Evolutionary conservation across 2,329 filamentous ascomycete species (phyloP).

Genomic region (Raffaelea deltoideospora): DNA sequence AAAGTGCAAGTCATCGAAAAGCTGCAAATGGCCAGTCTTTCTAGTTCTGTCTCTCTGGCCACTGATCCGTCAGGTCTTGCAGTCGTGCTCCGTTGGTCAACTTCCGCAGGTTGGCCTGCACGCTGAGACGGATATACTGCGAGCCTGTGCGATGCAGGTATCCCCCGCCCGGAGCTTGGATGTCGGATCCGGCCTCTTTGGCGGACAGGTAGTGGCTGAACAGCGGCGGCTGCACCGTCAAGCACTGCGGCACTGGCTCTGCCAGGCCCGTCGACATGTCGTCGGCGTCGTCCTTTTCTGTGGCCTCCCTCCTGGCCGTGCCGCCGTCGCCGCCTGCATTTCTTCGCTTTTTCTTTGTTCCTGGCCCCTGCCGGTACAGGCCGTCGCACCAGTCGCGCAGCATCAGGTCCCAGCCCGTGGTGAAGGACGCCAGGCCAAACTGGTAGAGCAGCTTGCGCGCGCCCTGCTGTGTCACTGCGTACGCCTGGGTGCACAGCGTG

Average conservation of each 20-base stretch:
- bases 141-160: constrained; percentile 13
- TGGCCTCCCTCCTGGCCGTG: neutral
- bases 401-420: constrained; percentile 26
- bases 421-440: constrained; percentile 25
- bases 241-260: constrained; percentile 8
- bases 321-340: neutral
- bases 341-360: neutral
- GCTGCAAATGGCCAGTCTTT: no score
- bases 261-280: no score
- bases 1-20: no score
- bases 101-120: constrained; percentile 14
- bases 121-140: constrained; percentile 15
- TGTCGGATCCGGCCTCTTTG: constrained; percentile 13
- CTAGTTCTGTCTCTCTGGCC: no score
- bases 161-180: constrained; percentile 14
- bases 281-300: neutral
- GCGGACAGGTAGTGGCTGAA: constrained; percentile 14
- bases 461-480: constrained; percentile 27
- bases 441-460: constrained; percentile 26
- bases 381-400: constrained; percentile 31
- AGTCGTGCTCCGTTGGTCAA: constrained; percentile 9
- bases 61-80: constrained; percentile 11
- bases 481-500: constrained; percentile 22
- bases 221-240: constrained; percentile 16
- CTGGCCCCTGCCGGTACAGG: constrained; percentile 2